Conservation (phyloP, 2,329 filamentous ascomycete species). For the Aureobasidium musti region DNA sequence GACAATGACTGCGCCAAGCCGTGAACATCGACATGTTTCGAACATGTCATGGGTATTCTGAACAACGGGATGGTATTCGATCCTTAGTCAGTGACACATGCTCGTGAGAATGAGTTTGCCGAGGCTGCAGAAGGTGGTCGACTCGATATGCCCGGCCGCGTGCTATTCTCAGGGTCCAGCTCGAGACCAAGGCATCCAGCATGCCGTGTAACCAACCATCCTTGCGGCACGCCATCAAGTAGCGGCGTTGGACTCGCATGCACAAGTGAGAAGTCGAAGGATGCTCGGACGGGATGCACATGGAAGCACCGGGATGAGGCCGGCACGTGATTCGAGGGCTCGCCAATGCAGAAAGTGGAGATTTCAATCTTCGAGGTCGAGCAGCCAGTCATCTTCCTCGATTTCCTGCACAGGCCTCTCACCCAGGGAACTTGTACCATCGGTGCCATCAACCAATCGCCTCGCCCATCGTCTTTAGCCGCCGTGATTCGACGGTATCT, state of each 20-base stretch:
- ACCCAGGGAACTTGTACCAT: slow-evolving; percentile 21
- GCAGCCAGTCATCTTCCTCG: slow-evolving; percentile 26
- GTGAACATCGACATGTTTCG: not conserved
- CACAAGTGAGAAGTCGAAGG: too few species aligned
- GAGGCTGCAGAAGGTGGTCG: not conserved
- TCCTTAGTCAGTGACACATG: not conserved
- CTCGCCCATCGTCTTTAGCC: slow-evolving; percentile 24
- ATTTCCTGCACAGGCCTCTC: slow-evolving; percentile 24
- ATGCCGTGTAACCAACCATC: slow-evolving; percentile 18
- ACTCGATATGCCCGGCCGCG: not conserved
- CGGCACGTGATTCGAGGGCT: too few species aligned
- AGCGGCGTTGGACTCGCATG: not conserved
- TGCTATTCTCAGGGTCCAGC: not conserved
- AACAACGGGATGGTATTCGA: not conserved
- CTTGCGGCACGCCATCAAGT: slow-evolving; percentile 4
- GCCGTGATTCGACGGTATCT: slow-evolving; percentile 23
- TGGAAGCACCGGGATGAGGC: too few species aligned
- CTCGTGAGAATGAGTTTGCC: slow-evolving; percentile 7
- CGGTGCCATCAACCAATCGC: slow-evolving; percentile 26
- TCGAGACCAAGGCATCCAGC: not conserved
- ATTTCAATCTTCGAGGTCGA: slow-evolving; percentile 9
- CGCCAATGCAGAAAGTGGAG: slow-evolving; percentile 14
- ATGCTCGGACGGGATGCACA: not conserved
- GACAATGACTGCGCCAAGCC: too few species aligned
- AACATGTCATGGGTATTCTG: not conserved